Percentiles rank a stretch among this genome's conserved stretches.
Evolutionary conservation across 2,329 filamentous ascomycete species (phyloP).

Genomic region (Sporothrix dimorphospora): DNA sequence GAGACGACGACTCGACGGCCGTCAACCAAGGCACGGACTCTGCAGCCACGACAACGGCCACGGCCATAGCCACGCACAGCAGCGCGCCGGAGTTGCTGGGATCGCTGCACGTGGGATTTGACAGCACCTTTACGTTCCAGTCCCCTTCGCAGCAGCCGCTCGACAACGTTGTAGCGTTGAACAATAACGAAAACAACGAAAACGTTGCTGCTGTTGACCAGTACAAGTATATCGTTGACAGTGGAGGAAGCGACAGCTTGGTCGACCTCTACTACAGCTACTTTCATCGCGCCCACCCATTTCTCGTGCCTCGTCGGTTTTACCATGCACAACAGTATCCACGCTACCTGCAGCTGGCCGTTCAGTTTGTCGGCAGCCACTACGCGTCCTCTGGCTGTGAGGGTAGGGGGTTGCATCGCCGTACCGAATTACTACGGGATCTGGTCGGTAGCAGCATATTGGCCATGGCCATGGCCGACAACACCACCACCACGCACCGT

Average conservation of each 20-base stretch:
- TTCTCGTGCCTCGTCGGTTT: constrained; percentile 16
- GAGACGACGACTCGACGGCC: not conserved
- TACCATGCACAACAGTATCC: constrained; percentile 21
- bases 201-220: too few relatives aligned
- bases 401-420: not conserved
- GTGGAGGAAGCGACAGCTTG: constrained; percentile 1
- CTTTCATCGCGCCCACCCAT: too few relatives aligned
- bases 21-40: not conserved
- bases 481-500: not conserved
- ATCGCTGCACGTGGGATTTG: not conserved
- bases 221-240: not conserved
- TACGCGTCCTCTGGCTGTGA: not conserved
- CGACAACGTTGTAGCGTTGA: too few relatives aligned
- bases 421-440: not conserved
- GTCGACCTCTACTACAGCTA: constrained; percentile 21
- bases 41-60: not conserved
- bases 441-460: not conserved
- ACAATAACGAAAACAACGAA: too few relatives aligned
- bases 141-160: not conserved
- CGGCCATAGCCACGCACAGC: not conserved
- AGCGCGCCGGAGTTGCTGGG: not conserved
- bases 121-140: constrained; percentile 1
- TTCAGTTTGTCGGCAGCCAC: constrained; percentile 29
- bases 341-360: constrained; percentile 13
- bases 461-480: not conserved